Evolutionary conservation across 176 grass and related monocot species (phyloP).

Genomic region (Saccharum spontaneum): DNA sequence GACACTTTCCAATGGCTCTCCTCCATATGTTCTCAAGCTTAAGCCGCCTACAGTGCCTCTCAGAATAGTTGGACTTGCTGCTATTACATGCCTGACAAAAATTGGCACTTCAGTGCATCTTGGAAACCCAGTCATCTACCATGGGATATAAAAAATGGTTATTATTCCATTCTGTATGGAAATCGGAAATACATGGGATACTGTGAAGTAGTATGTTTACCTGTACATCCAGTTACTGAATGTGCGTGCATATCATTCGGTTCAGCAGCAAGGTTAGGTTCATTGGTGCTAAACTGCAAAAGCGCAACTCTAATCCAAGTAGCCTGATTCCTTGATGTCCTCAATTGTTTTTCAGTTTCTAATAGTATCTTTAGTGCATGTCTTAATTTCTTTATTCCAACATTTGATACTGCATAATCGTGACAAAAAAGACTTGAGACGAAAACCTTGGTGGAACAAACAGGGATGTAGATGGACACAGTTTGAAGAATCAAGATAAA

Average conservation of each 20-base stretch:
- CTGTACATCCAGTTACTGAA: conserved; percentile 68
- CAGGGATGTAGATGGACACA: not conserved
- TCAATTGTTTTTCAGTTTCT: conserved; percentile 94
- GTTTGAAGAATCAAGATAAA: conserved; percentile 4
- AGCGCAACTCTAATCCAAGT: conserved; percentile 98
- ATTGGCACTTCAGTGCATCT: conserved; percentile 64
- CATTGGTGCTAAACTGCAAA: conserved; percentile 81
- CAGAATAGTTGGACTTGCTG: conserved; percentile 80
- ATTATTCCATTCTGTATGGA: not conserved
- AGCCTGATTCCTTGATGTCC: conserved; percentile 92
- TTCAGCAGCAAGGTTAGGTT: conserved; percentile 65
- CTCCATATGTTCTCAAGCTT: conserved; percentile 93
- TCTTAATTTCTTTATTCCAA: conserved; percentile 89
- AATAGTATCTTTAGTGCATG: conserved; percentile 90
- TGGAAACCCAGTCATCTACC: conserved; percentile 79
- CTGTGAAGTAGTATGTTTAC: conserved; percentile 33
- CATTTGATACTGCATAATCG: conserved; percentile 61
- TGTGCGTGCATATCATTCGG: conserved; percentile 51
- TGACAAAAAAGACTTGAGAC: conserved; percentile 16
- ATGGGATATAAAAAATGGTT: conserved; percentile 23
- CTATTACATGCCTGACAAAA: conserved; percentile 77
- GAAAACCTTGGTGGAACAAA: conserved; percentile 12
- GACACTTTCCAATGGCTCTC: conserved; percentile 71
- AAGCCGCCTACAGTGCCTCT: conserved; percentile 71
- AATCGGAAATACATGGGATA: not conserved